Conservation (phyloP, 805 yeast species). For the Kazachstania taianensis region DNA sequence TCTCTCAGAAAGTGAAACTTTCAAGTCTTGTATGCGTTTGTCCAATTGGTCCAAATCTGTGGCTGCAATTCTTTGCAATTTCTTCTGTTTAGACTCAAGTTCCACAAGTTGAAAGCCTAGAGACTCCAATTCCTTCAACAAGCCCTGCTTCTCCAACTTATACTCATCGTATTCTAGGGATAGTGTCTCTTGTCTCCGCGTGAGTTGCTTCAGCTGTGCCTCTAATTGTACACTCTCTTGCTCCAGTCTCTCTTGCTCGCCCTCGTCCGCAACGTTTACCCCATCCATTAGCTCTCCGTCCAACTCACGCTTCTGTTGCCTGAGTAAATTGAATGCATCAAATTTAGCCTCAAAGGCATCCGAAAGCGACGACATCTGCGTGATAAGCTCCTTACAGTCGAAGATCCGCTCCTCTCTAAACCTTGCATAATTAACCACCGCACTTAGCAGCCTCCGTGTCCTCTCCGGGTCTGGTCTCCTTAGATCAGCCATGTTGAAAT, state of each 20-base stretch:
- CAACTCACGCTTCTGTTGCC: constrained; percentile 30
- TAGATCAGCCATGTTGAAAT: constrained; percentile 65
- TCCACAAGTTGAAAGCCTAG: constrained; percentile 48
- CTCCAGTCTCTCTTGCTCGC: constrained; percentile 31
- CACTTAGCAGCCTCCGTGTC: constrained; percentile 58
- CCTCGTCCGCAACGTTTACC: constrained; percentile 1
- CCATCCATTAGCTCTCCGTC: constrained; percentile 23
- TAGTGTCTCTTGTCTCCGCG: constrained; percentile 51
- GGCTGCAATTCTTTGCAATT: constrained; percentile 47
- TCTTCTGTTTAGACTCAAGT: constrained; percentile 47
- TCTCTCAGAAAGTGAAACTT: constrained; percentile 33
- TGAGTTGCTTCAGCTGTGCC: constrained; percentile 48
- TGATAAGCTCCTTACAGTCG: constrained; percentile 56
- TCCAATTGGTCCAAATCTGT: constrained; percentile 49
- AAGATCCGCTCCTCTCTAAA: constrained; percentile 68
- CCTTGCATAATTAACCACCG: constrained; percentile 75
- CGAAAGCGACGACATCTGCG: constrained; percentile 41
- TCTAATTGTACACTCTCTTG: constrained; percentile 49
- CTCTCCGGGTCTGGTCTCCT: constrained; percentile 67
- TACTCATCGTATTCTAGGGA: constrained; percentile 54
- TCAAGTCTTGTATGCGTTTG: constrained; percentile 43
- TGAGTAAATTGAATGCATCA: constrained; percentile 32
- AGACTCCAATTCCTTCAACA: constrained; percentile 52
- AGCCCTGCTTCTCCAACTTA: constrained; percentile 48
- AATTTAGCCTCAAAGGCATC: constrained; percentile 36